Conservation (phyloP, 345 rosid species). For the Trapa incisa region DNA sequence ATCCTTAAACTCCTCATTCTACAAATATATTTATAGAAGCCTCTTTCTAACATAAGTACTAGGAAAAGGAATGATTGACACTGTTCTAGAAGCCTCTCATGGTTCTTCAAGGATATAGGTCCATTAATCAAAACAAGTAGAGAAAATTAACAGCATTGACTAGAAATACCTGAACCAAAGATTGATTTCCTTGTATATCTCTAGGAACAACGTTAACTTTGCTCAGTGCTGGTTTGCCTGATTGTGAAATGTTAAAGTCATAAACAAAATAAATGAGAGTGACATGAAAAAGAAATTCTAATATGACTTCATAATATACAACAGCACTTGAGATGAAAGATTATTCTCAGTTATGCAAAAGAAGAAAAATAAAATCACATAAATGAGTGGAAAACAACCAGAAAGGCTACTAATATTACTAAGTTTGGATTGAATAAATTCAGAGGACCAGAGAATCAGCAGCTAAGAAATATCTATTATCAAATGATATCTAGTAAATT, state of each 20-base stretch:
- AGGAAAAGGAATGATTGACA: background rate
- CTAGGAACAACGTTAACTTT: conserved; percentile 63
- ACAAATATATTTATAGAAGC: background rate
- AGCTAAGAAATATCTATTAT: background rate
- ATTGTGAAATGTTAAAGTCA: background rate
- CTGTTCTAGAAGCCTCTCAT: background rate
- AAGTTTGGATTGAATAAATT: background rate
- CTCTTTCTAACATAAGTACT: background rate
- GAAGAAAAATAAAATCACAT: background rate
- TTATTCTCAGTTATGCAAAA: background rate
- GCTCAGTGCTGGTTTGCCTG: conserved; percentile 73
- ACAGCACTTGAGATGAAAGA: background rate
- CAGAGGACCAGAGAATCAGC: background rate
- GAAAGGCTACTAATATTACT: background rate
- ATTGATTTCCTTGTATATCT: conserved; percentile 32
- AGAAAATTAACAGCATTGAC: background rate
- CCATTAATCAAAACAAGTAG: background rate
- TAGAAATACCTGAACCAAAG: conserved; percentile 51
- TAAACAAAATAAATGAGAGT: background rate
- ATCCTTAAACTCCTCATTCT: background rate
- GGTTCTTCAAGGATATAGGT: background rate
- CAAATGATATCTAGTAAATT: background rate
- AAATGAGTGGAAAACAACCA: background rate
- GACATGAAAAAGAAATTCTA: background rate
- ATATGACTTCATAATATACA: background rate